Percentiles rank a stretch among this genome's conserved stretches.
Evolutionary conservation across 768 basidiomycete genomes (phyloP).

Genomic region (Chalciporus piperatus): DNA sequence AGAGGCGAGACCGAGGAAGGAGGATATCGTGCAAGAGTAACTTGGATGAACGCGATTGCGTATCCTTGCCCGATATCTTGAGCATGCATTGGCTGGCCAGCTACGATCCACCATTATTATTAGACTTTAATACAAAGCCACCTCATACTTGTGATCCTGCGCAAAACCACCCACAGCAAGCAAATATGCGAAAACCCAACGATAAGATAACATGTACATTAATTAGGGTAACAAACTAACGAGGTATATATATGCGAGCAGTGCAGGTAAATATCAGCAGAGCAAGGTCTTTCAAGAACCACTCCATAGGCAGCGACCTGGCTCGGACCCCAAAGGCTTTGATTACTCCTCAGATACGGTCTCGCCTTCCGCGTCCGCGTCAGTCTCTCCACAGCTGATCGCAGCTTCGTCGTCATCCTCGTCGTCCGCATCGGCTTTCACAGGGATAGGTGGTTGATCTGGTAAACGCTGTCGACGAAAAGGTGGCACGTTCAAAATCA

Average conservation of each 20-base stretch:
- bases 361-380: background rate
- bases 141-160: background rate
- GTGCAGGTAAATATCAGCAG: no score
- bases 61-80: conserved; percentile 8
- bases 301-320: no score
- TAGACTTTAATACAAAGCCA: conserved; percentile 1
- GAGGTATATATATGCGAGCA: no score
- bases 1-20: conserved; percentile 81
- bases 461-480: conserved; percentile 22
- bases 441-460: conserved; percentile 21
- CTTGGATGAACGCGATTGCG: background rate
- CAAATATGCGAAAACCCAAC: no score
- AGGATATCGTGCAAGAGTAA: conserved; percentile 87
- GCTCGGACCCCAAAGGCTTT: background rate
- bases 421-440: conserved; percentile 19
- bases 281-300: background rate
- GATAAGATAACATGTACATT: no score
- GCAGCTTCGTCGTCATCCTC: background rate
- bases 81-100: conserved; percentile 1
- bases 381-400: background rate
- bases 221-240: no score
- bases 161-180: no score
- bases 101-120: no score
- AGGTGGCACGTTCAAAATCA: background rate
- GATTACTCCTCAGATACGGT: background rate